Evolutionary conservation across 2,329 filamentous ascomycete genomes (phyloP), one percentile per base, ranked within the genome.

Genomic region (Zymoseptoria pseudotritici): DNA sequence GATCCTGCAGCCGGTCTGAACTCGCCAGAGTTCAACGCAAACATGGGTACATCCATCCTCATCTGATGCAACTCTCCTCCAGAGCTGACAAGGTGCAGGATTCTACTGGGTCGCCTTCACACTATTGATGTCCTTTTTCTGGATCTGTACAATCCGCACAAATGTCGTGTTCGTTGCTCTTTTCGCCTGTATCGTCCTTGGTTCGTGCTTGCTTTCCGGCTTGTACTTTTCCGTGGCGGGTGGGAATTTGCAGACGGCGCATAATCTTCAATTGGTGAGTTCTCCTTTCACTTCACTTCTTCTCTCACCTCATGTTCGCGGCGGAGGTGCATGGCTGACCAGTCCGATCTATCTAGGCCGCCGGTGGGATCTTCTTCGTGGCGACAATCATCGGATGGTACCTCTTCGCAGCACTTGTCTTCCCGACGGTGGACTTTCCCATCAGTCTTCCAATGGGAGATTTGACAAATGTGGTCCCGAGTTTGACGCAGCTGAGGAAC

Each of bases 401-500:
- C 49, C 22, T 66, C 31, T 63, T 64, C 20, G 61, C 64, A 4
- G 64, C 53, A 11, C 55, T 66, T 36, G 55, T 64, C 42, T 57
- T 66, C 26, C 64, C 62, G 17, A 64, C 56, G 9, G 64, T 66
- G 19, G 64, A 66, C 55, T 66, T 66, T 49, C 64, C 64, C 6
- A 4, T 63, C 13, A 56, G 56, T 13, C 29, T 66, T 6, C 64
- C 64, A 24, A 54, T 66, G 50, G 64, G 64, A 5, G 64, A 66
- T 50, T 53, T 66, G 8, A 56, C 60, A 4, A 54, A 57, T 13
- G 50, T 66, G 26, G 58, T 66, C 2, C 64, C 64, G 22, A 54
- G 55, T 7, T 31, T 66, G 20, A 61, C 58, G 29, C 52, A 53
- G 22, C 8, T 24, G 24, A 46, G 13, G 13, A 24, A 26, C 21